phyloP scores from a whole-genome alignment of 2,329 filamentous ascomycete genomes.

The Fusarium tupiense region DNA sequence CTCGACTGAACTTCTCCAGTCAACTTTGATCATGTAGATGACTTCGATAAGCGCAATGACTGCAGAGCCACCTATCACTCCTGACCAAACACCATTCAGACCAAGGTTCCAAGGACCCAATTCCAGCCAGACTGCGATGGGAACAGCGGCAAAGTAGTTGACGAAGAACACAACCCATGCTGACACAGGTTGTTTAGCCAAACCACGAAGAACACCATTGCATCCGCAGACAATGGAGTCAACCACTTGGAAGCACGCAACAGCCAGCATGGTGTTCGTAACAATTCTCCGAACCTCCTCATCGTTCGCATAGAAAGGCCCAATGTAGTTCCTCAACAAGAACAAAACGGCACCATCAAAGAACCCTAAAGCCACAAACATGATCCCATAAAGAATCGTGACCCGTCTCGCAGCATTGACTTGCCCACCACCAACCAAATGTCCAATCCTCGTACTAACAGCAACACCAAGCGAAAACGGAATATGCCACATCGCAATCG shows the following conservation, averaged over 20 bases:
- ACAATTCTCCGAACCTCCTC: slow-evolving; percentile 5
- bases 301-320: slow-evolving; percentile 19
- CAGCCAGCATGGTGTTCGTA: slow-evolving; percentile 3
- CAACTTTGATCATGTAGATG: slow-evolving; percentile 21
- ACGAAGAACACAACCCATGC: slow-evolving; percentile 27
- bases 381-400: slow-evolving; percentile 13
- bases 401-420: slow-evolving; percentile 2
- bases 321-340: slow-evolving; percentile 1
- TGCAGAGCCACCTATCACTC: slow-evolving; percentile 11
- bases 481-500: slow-evolving; percentile 54
- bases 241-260: slow-evolving; percentile 13
- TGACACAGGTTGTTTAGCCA: slow-evolving; percentile 22
- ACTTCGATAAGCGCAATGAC: slow-evolving; percentile 11
- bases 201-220: slow-evolving; percentile 21
- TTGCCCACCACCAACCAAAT: slow-evolving; percentile 24
- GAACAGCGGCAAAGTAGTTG: slow-evolving; percentile 30
- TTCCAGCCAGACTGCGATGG: slow-evolving; percentile 21
- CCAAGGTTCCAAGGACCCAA: slow-evolving; percentile 7
- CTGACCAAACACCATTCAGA: slow-evolving; percentile 24
- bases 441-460: slow-evolving; percentile 26
- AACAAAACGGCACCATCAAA: slow-evolving; percentile 18
- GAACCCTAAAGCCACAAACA: slow-evolving; percentile 12
- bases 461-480: slow-evolving; percentile 55
- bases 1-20: slow-evolving; percentile 20
- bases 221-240: slow-evolving; percentile 25